Conservation (phyloP, 2,329 filamentous ascomycete genomes). For the Lasiodiplodia citricola region DNA sequence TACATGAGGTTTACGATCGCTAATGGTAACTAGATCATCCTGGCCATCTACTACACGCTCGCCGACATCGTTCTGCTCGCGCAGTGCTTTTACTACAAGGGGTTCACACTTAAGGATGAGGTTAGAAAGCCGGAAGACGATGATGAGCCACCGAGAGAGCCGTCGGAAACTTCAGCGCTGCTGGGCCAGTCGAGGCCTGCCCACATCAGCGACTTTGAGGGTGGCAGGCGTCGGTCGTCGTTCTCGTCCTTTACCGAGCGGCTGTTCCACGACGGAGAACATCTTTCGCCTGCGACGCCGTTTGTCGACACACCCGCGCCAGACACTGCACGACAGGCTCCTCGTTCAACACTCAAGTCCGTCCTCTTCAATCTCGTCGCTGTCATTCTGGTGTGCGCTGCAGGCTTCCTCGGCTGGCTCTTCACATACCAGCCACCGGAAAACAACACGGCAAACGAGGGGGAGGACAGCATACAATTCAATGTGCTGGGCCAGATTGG, state of each 20-base stretch:
- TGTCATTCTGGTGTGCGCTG: constrained; percentile 80
- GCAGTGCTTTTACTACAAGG: constrained; percentile 96
- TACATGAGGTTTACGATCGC: background rate
- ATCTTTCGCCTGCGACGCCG: constrained; percentile 83
- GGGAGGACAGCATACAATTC: constrained; percentile 63
- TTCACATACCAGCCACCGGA: constrained; percentile 62
- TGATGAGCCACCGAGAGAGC: constrained; percentile 32
- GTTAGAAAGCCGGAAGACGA: constrained; percentile 33
- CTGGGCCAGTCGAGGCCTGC: constrained; percentile 35
- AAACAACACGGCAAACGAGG: constrained; percentile 38
- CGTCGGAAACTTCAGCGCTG: constrained; percentile 45
- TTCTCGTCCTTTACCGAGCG: constrained; percentile 49
- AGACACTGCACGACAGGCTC: constrained; percentile 34
- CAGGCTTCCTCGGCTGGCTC: constrained; percentile 86
- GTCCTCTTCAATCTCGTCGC: constrained; percentile 72
- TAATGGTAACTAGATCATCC: constrained; percentile 65
- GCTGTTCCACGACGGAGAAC: constrained; percentile 66
- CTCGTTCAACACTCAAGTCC: constrained; percentile 56
- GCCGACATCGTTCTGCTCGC: constrained; percentile 85
- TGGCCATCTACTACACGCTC: constrained; percentile 93
- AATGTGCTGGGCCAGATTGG: constrained; percentile 85
- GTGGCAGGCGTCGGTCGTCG: constrained; percentile 38
- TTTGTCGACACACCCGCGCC: constrained; percentile 62
- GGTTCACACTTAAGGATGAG: constrained; percentile 61
- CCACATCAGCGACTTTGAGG: constrained; percentile 36